Percentiles rank a stretch among this genome's conserved stretches.
Evolutionary conservation across 2,329 filamentous ascomycete species (phyloP).

Genomic region (Neurospora sp.): DNA sequence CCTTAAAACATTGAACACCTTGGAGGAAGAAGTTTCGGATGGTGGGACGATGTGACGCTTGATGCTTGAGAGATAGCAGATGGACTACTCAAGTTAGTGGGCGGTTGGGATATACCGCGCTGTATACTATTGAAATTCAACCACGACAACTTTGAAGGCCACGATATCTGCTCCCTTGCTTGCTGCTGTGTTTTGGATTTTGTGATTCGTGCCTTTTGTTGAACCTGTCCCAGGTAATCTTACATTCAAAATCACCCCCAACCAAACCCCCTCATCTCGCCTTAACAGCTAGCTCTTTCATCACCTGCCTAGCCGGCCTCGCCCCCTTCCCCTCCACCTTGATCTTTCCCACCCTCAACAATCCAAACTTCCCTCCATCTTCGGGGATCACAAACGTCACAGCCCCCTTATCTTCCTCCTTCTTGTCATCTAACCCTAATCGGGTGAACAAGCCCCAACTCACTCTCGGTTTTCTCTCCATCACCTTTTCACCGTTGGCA

Average conservation of each 20-base stretch:
- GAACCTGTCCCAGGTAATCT: too few species aligned
- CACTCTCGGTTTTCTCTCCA: not conserved
- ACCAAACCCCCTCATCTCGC: too few species aligned
- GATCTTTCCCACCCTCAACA: constrained; percentile 21
- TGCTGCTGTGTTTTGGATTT: not conserved
- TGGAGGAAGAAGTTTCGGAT: not conserved
- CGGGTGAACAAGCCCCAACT: not conserved
- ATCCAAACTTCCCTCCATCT: constrained; percentile 4
- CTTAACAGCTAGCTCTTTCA: constrained; percentile 15
- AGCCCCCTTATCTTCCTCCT: not conserved
- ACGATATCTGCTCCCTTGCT: not conserved
- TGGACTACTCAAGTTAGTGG: constrained; percentile 1
- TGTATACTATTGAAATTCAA: constrained; percentile 12
- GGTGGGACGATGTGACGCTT: constrained; percentile 5
- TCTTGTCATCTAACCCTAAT: not conserved
- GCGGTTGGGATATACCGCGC: constrained; percentile 8
- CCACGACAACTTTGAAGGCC: not conserved
- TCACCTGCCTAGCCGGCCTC: constrained; percentile 20
- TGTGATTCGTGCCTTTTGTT: not conserved
- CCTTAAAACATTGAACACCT: not conserved
- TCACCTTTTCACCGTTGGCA: not conserved
- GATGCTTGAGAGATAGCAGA: constrained; percentile 8
- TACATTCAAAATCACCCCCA: too few species aligned
- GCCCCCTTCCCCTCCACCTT: constrained; percentile 26
- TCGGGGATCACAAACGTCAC: constrained; percentile 6